A percentile compares a stretch with the other conserved stretches of the same genome.
Conservation (phyloP, 257 asterid species). For the Haberlea rhodopensis region DNA sequence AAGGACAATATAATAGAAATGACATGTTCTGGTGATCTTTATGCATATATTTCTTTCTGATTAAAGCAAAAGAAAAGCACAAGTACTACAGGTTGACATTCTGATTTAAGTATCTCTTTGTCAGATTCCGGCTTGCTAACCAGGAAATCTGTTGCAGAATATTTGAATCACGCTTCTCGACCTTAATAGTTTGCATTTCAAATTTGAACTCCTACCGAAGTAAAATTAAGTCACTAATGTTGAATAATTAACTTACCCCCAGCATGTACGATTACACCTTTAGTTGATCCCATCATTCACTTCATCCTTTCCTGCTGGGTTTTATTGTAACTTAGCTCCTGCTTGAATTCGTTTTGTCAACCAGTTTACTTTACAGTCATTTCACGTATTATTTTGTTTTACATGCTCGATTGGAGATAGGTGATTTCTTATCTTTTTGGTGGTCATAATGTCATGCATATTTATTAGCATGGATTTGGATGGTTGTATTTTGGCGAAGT, state of each 20-base stretch:
- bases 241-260: background rate
- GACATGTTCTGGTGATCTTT: conserved; percentile 5
- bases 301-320: background rate
- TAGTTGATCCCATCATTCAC: background rate
- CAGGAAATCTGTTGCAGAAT: background rate
- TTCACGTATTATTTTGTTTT: background rate
- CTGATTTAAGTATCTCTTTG: too few relatives aligned
- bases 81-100: background rate
- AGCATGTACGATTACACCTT: background rate
- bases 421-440: background rate
- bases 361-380: background rate
- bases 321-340: background rate
- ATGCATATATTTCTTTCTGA: conserved; percentile 9
- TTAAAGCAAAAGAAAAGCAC: conserved; percentile 4
- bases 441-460: background rate
- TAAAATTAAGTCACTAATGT: conserved; percentile 10
- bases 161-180: too few relatives aligned
- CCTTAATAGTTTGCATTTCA: too few relatives aligned
- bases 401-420: too few relatives aligned
- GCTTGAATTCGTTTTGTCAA: background rate
- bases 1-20: background rate
- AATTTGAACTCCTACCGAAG: too few relatives aligned
- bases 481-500: too few relatives aligned
- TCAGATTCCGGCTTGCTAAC: background rate
- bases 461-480: too few relatives aligned